Base-by-base conservation (phyloP, 495 filamentous ascomycete species). In the Aspergillus egyptiacus region DNA sequence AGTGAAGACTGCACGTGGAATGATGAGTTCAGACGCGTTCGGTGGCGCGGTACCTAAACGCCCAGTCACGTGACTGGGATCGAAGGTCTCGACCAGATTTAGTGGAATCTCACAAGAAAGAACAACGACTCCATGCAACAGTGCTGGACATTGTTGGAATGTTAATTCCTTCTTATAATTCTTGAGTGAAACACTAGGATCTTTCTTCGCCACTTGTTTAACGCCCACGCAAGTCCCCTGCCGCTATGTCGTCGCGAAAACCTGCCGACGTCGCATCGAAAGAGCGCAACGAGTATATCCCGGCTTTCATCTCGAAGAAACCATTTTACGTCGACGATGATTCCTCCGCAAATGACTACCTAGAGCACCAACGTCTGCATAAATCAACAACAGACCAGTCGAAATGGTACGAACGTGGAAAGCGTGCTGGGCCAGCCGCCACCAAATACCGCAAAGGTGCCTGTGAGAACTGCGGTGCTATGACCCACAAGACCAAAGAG, bases 361-460 rank as follows among this genome's bases (percentile, higher is more conserved):
- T 98, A 39, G 88, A 96, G 69, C 93, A 98, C 80, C 93, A 98
- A 59, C 91, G 93, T 64, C 77, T 94, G 9, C 86, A 91, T 39
- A 84, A 85, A 55, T 67, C 72, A 49, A 56, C 62, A 79, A 28
- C 53, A 49, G 78, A 82, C 35, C 78, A 84, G 59, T 81, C 87
- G 17, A 86, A 85, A 78, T 95, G 88, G 89, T 93, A 95, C 65
- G 87, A 91, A 37, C 82, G 91, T 28, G 87, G 89, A 53, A 85
- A 84, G 66, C 84, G 86, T 59, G 67, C 77, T 18, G 89, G 85
- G 2, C 85, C 87, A 11, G 87, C 87, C 6, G 88, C 89, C 23
- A 98, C 93, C 52, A 97, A 96, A 62, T 98, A 87, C 68, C 87
- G 94, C 57, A 96, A 96, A 71, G 93, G 93, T 57, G 89, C 93